Conservation (phyloP, 169 alveolate species). For the Perkinsus chesapeaki region DNA sequence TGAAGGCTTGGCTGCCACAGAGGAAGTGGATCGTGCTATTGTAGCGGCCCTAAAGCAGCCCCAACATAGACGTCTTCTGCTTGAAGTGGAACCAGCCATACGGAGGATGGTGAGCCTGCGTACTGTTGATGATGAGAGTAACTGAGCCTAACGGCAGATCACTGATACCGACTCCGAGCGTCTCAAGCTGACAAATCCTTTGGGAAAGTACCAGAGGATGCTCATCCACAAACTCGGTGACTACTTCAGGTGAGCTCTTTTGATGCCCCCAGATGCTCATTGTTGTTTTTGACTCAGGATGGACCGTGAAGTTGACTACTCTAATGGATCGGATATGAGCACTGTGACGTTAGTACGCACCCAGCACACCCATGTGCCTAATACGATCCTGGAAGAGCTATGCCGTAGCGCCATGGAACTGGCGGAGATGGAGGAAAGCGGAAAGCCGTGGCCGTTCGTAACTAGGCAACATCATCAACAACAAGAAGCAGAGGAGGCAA, state of each 20-base stretch:
- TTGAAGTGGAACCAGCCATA: not conserved
- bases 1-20: not conserved
- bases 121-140: not conserved
- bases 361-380: not conserved
- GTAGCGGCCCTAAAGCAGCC: not conserved
- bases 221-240: not conserved
- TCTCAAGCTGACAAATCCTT: not conserved
- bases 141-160: not conserved
- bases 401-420: not conserved
- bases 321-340: not conserved
- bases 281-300: not conserved
- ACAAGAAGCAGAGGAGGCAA: not conserved
- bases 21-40: not conserved
- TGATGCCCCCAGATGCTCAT: not conserved
- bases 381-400: not conserved
- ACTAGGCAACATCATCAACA: not conserved
- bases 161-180: not conserved
- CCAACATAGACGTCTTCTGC: not conserved
- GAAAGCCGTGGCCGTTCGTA: not conserved
- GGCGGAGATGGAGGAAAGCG: not conserved
- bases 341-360: not conserved
- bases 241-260: not conserved
- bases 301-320: not conserved
- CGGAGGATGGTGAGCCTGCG: not conserved
- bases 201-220: not conserved